These are phyloP conservation scores for Globisporangium lucens DNA, from an alignment of 352 stramenopile genomes.

Conservation along the genomic window DNA sequence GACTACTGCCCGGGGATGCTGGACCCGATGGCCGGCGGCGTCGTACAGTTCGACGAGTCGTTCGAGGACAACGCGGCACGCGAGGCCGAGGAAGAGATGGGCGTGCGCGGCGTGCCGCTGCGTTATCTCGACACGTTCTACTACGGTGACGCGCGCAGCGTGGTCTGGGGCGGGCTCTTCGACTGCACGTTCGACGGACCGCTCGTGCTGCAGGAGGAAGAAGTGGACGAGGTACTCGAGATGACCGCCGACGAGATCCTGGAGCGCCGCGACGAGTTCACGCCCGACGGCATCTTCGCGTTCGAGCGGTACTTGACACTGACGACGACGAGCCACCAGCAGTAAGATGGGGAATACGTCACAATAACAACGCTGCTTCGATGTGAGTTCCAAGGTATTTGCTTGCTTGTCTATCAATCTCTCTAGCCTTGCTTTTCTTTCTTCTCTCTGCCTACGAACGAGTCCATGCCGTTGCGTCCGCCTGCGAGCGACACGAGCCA, in stretches of 20 bases:
- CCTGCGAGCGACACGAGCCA: constrained; percentile 50
- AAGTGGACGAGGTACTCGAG: constrained; percentile 75
- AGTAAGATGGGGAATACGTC: not conserved
- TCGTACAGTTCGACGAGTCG: constrained; percentile 74
- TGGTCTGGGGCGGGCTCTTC: constrained; percentile 78
- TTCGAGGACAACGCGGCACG: constrained; percentile 64
- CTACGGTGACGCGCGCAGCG: constrained; percentile 54
- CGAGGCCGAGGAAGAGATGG: constrained; percentile 85
- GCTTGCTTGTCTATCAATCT: not conserved
- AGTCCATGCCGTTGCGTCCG: constrained; percentile 73
- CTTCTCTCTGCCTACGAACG: constrained; percentile 43
- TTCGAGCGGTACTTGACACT: constrained; percentile 64
- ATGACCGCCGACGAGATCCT: constrained; percentile 78
- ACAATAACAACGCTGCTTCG: not conserved
- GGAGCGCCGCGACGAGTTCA: constrained; percentile 56
- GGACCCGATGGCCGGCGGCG: constrained; percentile 79
- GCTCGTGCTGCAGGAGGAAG: constrained; percentile 62
- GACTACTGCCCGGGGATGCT: constrained; percentile 86
- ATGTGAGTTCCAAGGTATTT: not conserved
- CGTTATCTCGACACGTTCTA: constrained; percentile 59
- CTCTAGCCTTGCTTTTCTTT: not conserved
- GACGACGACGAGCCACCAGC: not conserved
- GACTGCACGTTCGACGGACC: constrained; percentile 72
- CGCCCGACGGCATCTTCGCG: constrained; percentile 75
- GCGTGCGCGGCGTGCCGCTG: constrained; percentile 57